Percentiles rank a stretch among this genome's conserved stretches.
Evolutionary conservation across 176 grass and related monocot species (phyloP).

Genomic region (Luzula sylvatica): DNA sequence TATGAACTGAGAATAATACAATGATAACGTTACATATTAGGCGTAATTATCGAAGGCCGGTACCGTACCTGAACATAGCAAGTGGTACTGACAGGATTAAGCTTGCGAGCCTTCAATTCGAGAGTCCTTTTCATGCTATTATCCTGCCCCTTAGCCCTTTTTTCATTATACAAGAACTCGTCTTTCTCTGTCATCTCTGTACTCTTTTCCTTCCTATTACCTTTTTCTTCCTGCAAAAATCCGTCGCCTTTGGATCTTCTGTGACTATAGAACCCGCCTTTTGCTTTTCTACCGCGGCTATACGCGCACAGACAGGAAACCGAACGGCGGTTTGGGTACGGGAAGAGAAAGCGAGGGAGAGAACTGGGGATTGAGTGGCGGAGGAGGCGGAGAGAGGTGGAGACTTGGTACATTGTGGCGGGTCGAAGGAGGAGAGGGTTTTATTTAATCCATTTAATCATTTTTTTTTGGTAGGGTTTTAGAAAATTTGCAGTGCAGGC

Average conservation of each 20-base stretch:
- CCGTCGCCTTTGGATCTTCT: conserved; percentile 28
- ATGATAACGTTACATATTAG: too few relatives aligned
- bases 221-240: conserved; percentile 28
- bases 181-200: conserved; percentile 20
- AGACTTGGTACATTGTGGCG: conserved; percentile 32
- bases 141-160: conserved; percentile 68
- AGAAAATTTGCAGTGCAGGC: conserved; percentile 10
- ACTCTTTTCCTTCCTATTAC: conserved; percentile 19
- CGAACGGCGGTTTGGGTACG: conserved; percentile 14
- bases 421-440: conserved; percentile 24
- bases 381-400: conserved; percentile 38
- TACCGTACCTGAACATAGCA: conserved; percentile 90
- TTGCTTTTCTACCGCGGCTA: conserved; percentile 20
- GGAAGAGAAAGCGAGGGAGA: background rate
- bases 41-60: background rate
- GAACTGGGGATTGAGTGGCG: conserved; percentile 5
- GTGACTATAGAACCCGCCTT: conserved; percentile 25
- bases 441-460: conserved; percentile 25
- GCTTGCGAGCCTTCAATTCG: conserved; percentile 71
- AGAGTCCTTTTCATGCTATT: conserved; percentile 35
- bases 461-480: conserved; percentile 29
- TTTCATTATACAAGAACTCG: conserved; percentile 46
- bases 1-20: too few relatives aligned
- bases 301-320: conserved; percentile 19
- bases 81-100: conserved; percentile 86